Evolutionary conservation across 2,329 filamentous ascomycete species (phyloP), one percentile per base, ranked within the genome.

Genomic region (Ceratocystis alfenasii): DNA sequence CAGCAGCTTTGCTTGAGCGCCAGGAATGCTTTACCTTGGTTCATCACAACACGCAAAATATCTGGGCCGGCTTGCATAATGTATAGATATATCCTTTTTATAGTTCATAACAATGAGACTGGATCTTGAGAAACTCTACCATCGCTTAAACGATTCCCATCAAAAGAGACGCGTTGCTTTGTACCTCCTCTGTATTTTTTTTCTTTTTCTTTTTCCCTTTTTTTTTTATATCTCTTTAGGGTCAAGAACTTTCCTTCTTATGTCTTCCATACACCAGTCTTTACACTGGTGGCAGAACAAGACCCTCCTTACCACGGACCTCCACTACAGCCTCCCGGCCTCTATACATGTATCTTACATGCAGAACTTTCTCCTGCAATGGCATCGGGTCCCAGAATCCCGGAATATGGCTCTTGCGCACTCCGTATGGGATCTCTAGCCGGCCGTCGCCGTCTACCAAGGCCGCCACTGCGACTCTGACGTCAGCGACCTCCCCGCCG

Each of bases 341-440:
- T 22, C 66, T 50, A 15, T 67, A 80, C 22, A 74, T 66, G 68
- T 81, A 82, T 66, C 76, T 73, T 17, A 81, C 76, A 59, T 75
- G 74, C 61, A 82, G 72, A 45, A 76, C 74, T 74, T 82, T 81
- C 22, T 73, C 73, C 45, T 71, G 70, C 44, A 71, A 71, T 4
- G 79, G 80, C 12, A 75, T 76, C 17, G 79, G 79, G 65, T 82
- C 80, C 77, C 79, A 81, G 70, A 82, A 81, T 1, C 80, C 80
- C 0, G 79, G 72, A 33, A 82, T 69, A 45, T 75, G 73, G 57
- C 74, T 75, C 73, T 80, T 79, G 63, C 74, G 70, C 63, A 80
- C 70, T 0, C 77, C 76, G 2, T 66, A 65, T 0, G 78, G 77
- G 45, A 80, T 77, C 3, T 71, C 66, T 12, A 80, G 68, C 55